Evolutionary conservation across 2,329 filamentous ascomycete genomes (phyloP).

Genomic region (Talaromyces sp.): DNA sequence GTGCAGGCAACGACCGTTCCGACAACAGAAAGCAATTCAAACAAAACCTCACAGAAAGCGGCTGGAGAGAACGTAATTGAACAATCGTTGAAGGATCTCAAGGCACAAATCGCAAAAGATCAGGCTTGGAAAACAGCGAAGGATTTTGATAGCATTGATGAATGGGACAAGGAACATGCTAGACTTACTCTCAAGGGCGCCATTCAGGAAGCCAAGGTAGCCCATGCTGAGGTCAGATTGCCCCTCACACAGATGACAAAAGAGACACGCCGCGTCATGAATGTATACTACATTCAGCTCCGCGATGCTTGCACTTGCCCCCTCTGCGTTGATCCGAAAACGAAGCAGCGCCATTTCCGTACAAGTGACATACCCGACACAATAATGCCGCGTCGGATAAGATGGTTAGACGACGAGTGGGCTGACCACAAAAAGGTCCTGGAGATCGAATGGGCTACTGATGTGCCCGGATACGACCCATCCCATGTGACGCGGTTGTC

Average conservation of each 20-base stretch:
- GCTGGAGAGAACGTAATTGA: background rate
- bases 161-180: background rate
- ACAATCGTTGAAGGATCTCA: background rate
- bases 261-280: background rate
- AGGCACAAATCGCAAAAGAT: background rate
- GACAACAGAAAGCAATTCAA: background rate
- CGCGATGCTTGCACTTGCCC: conserved; percentile 53
- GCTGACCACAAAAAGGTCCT: conserved; percentile 36
- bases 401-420: conserved; percentile 14
- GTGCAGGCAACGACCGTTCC: background rate
- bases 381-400: conserved; percentile 36
- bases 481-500: conserved; percentile 28
- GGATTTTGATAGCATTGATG: background rate
- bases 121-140: background rate
- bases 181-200: background rate
- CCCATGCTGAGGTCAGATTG: background rate
- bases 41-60: background rate
- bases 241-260: background rate
- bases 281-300: conserved; percentile 24
- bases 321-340: conserved; percentile 51
- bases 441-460: conserved; percentile 56
- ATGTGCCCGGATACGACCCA: conserved; percentile 40
- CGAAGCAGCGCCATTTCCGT: conserved; percentile 58
- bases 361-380: conserved; percentile 56
- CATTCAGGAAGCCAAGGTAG: background rate